Evolutionary conservation across 805 yeast genomes (phyloP), one percentile per base, ranked within the genome.

Genomic region (Candida suzukii): DNA sequence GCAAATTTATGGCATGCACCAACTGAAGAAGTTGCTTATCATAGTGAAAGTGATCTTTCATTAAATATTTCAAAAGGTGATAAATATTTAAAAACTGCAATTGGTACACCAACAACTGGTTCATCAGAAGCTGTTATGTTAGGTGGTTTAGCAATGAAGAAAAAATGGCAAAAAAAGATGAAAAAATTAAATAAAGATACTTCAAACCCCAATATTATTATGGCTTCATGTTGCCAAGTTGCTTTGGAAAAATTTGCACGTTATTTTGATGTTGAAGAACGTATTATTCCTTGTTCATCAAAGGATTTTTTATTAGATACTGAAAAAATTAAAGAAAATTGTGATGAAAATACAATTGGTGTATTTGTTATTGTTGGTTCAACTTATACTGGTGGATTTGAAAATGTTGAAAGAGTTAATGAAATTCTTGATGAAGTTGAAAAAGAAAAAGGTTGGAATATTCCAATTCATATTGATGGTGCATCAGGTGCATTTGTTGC

Each of bases 331-430:
- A 71, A 71, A 56, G 78, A 78, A 41, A 66, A 75, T 45, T 68
- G 85, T 31, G 96, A 88, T 61, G 96, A 90, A 59, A 88, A 90
- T 67, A 88, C 97, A 13, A 88, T 88, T 64, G 96, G 96, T 51
- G 75, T 86, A 35, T 88, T 79, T 63, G 95, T 83, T 19, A 88
- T 88, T 54, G 56, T 88, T 51, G 97, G 97, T 1, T 84, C 95
- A 9, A 88, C 97, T 12, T 88, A 84, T 63, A 88, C 96, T 5
- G 97, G 97, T 44, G 88, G 88, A 38, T 88, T 85, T 63, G 96
- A 88, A 60, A 76, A 83, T 41, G 88, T 88, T 32, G 70, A 64
- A 46, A 66, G 67, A 31, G 78, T 87, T 35, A 60, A 76, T 38
- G 58, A 71, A n/a, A 65, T 82, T n/a, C 67, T 88, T 46, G 90